Base-by-base conservation (phyloP, 345 rosid species). In the Raphanus sativus region DNA sequence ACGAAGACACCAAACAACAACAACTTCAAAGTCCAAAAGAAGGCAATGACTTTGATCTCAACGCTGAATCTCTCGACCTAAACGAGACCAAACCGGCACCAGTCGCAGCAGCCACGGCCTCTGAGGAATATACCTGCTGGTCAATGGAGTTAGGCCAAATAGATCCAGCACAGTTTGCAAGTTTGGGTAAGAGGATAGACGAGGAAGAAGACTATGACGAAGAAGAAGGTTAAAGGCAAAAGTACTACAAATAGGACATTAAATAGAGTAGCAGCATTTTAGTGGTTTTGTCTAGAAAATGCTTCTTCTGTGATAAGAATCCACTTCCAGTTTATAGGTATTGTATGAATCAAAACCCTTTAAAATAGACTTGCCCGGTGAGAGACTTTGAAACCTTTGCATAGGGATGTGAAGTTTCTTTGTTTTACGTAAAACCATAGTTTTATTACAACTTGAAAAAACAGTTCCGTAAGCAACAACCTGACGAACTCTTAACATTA, bases 171-270 rank as follows among this genome's bases (percentile, higher is more conserved):
- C 94, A 95, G 78, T 86, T 95, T 32, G 91, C 89, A 21, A 88
- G 85, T 69, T 81, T 92, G 8, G 74, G 97, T 65, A 81, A 81
- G 80, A 85, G 89, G 72, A 78, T 89, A 77, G 96, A 96, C 17
- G 98, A 96, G 79, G 99, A 92, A 48, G 99, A 95, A 85, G 98
- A 96, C 83, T 93, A 96, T 1, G 98, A 96, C 4, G 98, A 93
- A 86, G 99, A 91, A 85, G 92, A 45, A 45, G 52, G 86, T 58
- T 95, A 79, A 82, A 48, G 68, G 25, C 60, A 38, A 36, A 36
- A 55, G 54, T 48, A 70, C 54, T 9, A 69, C 9, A 4, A 13
- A 7, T 75, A 74, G 79, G 75, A 56, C 48, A 28, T 52, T 79
- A 78, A 40, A 61, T 68, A 79, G 78, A 61, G 78, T 79, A 79